Evolutionary conservation across 139 green algal genomes (phyloP).

Genomic region (Picochlorum sp.): DNA sequence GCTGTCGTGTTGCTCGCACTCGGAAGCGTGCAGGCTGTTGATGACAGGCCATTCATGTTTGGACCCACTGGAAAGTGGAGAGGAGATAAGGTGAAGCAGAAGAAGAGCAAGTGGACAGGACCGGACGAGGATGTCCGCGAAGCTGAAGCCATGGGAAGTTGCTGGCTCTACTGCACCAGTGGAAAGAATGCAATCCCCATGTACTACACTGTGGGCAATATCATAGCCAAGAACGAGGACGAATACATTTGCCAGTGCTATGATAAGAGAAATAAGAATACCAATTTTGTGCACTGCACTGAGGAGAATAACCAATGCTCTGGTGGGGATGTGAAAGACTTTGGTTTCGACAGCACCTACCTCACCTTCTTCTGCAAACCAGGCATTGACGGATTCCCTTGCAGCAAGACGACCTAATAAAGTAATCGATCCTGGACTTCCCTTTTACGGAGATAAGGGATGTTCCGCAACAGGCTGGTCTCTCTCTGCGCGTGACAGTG

Average conservation of each 20-base stretch:
- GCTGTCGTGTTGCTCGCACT: no score
- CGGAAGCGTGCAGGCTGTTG: neutral
- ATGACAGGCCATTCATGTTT: neutral
- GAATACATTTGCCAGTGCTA: neutral
- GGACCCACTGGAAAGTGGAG: conserved; percentile 1
- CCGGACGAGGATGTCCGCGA: neutral
- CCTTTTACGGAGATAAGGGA: no score
- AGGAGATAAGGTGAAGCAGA: conserved; percentile 2
- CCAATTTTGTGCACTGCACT: neutral
- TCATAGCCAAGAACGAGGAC: neutral
- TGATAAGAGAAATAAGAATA: neutral
- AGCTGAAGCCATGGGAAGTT: neutral
- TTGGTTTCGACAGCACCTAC: neutral
- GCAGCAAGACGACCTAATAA: neutral
- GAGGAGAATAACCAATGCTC: neutral
- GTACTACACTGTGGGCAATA: neutral
- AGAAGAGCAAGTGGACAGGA: conserved; percentile 2
- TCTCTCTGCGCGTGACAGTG: no score
- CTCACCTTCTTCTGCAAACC: neutral
- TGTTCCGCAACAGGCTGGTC: no score
- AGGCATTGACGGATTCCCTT: neutral
- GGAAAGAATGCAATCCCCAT: neutral
- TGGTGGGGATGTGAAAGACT: neutral
- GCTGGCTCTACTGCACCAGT: neutral
- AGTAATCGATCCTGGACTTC: no score